Evolutionary conservation across 306 rosid species (phyloP), one percentile per base, ranked within the genome.

Genomic region (Carpinus fangiana): DNA sequence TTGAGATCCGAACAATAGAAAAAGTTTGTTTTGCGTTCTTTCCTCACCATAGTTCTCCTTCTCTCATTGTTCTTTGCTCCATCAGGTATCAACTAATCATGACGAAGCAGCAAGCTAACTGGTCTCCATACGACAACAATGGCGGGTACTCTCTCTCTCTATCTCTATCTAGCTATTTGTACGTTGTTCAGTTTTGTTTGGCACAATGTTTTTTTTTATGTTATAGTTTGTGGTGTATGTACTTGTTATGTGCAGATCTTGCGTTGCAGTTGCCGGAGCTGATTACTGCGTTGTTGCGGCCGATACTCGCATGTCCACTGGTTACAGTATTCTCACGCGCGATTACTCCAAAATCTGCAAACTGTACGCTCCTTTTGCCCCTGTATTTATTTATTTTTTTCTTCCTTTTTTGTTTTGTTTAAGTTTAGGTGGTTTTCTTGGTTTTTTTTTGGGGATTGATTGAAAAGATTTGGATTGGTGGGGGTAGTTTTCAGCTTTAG

Each of bases 41-140:
- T 54, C 41, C 71, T 20, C 73, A 64, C 73, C 84, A 82, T 84
- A 76, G 61, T 52, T 76, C 72, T 59, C 72, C n/a, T 50, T 69
- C 79, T 75, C 50, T 31, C 79, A n/a, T 67, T 72, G 67, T 43
- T 73, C 36, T 68, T 64, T 60, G 62, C 36, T 74, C 12, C 38
- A 14, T 67, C 59, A 66, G 76, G 4, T 34, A 36, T 0, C 12
- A 64, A 17, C 12, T 4, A 18, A 66, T 89, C 84, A 95, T 91
- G 98, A 79, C 92, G 4, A 95, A 93, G 77, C 87, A 95, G 68
- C 96, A 91, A 1, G 90, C 98, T 16, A 92, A 92, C 78, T 94
- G 97, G 97, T 92, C 97, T 41, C 98, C 98, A 10, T 94, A 94
- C 76, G 98, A 94, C 87, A 92, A 92, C 88, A 94, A 94, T 84